Conservation (phyloP, 495 filamentous ascomycete species). For the Cercophora sp. region DNA sequence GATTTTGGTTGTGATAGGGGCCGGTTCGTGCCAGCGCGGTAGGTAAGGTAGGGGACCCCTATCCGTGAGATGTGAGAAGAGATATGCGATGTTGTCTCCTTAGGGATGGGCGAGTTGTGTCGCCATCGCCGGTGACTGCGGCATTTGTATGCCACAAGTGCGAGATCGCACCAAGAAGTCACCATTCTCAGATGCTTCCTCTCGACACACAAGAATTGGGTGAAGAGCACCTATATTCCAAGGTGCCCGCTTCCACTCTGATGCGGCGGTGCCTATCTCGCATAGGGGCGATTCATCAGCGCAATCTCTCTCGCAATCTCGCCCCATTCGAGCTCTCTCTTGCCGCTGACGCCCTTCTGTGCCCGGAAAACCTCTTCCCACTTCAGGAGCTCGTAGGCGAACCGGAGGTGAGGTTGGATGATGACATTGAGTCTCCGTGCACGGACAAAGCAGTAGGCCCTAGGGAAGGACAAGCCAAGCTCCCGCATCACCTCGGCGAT, state of each 20-base stretch:
- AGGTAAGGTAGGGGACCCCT: no score
- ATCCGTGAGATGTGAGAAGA: no score
- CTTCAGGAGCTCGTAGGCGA: conserved; percentile 75
- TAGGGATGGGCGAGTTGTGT: no score
- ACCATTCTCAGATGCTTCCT: no score
- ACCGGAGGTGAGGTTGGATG: conserved; percentile 58
- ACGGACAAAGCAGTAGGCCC: conserved; percentile 94
- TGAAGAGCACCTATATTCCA: no score
- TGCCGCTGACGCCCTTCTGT: conserved; percentile 24
- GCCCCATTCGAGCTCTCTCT: conserved; percentile 85
- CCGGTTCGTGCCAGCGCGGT: no score
- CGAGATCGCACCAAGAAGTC: no score
- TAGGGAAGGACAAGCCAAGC: conserved; percentile 74
- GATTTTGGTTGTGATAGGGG: no score
- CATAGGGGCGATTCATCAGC: conserved; percentile 93
- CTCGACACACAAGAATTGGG: no score
- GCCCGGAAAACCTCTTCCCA: conserved; percentile 72
- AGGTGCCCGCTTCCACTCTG: neutral
- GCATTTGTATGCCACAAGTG: no score
- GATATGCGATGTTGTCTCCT: no score
- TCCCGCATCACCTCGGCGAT: conserved; percentile 95
- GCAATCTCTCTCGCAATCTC: conserved; percentile 87
- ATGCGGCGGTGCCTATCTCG: conserved; percentile 29
- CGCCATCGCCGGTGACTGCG: no score
- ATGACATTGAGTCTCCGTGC: conserved; percentile 76